Base-by-base conservation (phyloP, 306 rosid genomes). In the Prunus mume region DNA sequence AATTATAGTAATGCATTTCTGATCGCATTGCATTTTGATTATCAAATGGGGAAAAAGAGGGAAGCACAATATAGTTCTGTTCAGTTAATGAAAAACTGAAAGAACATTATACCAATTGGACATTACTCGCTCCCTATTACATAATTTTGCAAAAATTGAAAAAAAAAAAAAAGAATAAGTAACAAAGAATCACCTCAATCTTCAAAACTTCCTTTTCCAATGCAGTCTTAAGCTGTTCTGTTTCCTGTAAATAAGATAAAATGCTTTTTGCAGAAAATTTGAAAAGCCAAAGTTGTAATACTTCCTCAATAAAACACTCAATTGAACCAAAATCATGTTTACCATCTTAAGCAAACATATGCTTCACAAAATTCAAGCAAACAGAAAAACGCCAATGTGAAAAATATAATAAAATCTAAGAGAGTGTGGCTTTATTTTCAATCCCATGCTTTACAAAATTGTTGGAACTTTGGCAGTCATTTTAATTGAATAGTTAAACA, bases 181-280 rank as follows among this genome's bases (percentile, higher is more conserved):
- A 55, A 50, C 75, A 63, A 68, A 27, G 64, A 79, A 68, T 86
- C 82, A 89, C 99, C 97, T 91, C 96, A 84, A 89, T 87, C 83
- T 79, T 86, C 70, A 79, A 75, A 78, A 96, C 68, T 85, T 93
- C 90, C 73, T 77, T 88, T 73, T 82, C 94, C 86, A 96, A 72
- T 54, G 90, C 86, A 79, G 73, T 81, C 87, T 86, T 89, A 46
- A 96, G 92, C 78, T 84, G 86, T 54, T 88, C 93, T 5, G 93
- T 89, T 85, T 89, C 99, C 99, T 93, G 46, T 25, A 60, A 60
- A 45, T 61, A 15, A 60, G 7, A 25, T 13, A 45, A 55, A 72
- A 72, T 43, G 67, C n/a, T 20, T 38, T 14, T 9, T 9, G 22
- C 34, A 51, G 5, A 30, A 22, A 20, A 24, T 51, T 28, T 47